Conservation (phyloP, 2,329 filamentous ascomycete species). For the Fusarium armeniacum region DNA sequence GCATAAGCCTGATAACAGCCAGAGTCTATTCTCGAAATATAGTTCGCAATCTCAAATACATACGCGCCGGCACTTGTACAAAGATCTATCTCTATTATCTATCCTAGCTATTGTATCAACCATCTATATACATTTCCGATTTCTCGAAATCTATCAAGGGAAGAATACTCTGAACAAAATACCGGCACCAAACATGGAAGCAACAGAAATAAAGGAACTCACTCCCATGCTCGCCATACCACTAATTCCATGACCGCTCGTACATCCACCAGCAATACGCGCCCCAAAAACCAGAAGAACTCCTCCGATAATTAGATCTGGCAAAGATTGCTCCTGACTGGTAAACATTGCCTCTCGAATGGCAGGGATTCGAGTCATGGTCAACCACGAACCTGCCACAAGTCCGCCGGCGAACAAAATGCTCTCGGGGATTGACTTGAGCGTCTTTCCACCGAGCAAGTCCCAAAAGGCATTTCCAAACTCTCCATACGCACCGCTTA, state of each 20-base stretch:
- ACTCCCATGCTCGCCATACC: conserved; percentile 28
- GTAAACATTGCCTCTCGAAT: conserved; percentile 9
- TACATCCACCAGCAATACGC: conserved; percentile 26
- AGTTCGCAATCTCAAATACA: background rate
- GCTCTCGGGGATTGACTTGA: conserved; percentile 6
- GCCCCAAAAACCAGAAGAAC: conserved; percentile 1
- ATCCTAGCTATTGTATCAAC: background rate
- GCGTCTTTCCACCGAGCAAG: background rate
- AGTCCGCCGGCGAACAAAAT: conserved; percentile 13
- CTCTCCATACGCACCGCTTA: conserved; percentile 19
- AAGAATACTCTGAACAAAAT: background rate
- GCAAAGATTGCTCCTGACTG: conserved; percentile 1
- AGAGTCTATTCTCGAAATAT: background rate
- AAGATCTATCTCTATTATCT: background rate
- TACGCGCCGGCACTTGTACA: background rate
- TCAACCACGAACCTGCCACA: conserved; percentile 17
- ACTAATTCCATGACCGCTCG: conserved; percentile 28
- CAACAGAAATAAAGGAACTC: conserved; percentile 13
- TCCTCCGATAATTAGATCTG: background rate
- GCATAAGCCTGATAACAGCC: background rate
- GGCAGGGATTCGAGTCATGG: conserved; percentile 3
- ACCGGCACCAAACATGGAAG: conserved; percentile 20
- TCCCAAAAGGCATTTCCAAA: conserved; percentile 16
- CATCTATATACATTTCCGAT: rapidly evolving
- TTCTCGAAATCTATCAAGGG: background rate